Evolutionary conservation across 2,329 filamentous ascomycete species (phyloP), one percentile per base, ranked within the genome.

Genomic region (Trichoderma guizhouense): DNA sequence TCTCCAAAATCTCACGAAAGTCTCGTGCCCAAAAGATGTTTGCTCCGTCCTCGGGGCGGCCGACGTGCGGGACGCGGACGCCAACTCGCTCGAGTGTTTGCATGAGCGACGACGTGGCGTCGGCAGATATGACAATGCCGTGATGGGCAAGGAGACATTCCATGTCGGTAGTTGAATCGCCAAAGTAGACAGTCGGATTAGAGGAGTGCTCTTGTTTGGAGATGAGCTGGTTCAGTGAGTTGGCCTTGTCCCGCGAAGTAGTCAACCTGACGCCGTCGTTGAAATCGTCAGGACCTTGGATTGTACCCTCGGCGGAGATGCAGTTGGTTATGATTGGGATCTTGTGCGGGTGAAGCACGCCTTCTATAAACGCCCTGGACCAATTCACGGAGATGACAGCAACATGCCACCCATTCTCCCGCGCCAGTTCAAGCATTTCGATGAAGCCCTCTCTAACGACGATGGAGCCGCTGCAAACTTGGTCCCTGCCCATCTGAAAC

Each of bases 141-240:
- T 80, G 78, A 2, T 77, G 78, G 26, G 78, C 76, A 5, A 88
- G 74, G 47, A 90, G 78, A 72, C 87, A 89, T 76, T 85, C 84
- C 71, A 89, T 78, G 76, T 90, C 88, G 2, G 87, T 89, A 2
- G 83, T 83, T 32, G 87, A 88, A 76, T 90, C 88, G 8, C 88
- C 88, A 76, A 89, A 84, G 79, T 89, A 90, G 43, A 58, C 26
- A 18, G 74, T 5, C 76, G 74, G 14, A 69, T 66, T 14, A 8
- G 62, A 61, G 9, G 58, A n/a, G 28, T 53, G 66, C n/a, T n/a
- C 36, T 14, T 36, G 28, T 14, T 11, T 30, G 2, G 39, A 51
- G 30, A 58, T 32, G 11, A 67, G 43, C 7, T 64, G 58, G 8
- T 81, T 84, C 21, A 83, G 75, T 11, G 62, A 71, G 18, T 34